phyloP scores from a whole-genome alignment of 345 rosid genomes.

The Punica granatum region DNA sequence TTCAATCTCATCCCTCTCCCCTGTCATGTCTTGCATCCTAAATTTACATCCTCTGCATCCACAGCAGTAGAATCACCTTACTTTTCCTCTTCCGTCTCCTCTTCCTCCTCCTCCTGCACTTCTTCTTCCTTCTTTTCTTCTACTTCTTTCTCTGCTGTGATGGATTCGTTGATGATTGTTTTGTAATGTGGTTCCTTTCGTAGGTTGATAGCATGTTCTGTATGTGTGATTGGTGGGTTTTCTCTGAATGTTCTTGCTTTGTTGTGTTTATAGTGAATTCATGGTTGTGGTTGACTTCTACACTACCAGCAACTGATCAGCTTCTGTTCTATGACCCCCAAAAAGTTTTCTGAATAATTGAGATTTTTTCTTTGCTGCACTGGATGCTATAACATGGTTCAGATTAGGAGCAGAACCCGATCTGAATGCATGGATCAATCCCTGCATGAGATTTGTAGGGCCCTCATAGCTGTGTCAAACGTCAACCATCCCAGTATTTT shows the following conservation, averaged over 20 bases:
- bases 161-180: neutral
- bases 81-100: neutral
- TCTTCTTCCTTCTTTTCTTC: neutral
- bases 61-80: neutral
- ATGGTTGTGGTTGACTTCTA: neutral
- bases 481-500: neutral
- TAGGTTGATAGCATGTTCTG: neutral
- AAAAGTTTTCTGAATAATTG: neutral
- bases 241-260: neutral
- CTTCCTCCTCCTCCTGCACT: neutral
- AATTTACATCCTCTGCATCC: neutral
- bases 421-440: neutral
- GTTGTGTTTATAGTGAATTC: neutral
- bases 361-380: neutral
- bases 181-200: neutral
- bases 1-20: slow-evolving; percentile 1
- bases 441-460: neutral
- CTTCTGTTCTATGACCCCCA: neutral
- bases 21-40: neutral
- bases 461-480: neutral
- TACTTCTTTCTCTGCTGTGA: neutral
- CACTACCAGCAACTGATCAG: neutral
- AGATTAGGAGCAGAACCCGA: neutral
- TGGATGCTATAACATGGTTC: neutral
- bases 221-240: neutral